phyloP scores from a whole-genome alignment of 2,329 filamentous ascomycete species.

The Paecilomyces variotii region DNA sequence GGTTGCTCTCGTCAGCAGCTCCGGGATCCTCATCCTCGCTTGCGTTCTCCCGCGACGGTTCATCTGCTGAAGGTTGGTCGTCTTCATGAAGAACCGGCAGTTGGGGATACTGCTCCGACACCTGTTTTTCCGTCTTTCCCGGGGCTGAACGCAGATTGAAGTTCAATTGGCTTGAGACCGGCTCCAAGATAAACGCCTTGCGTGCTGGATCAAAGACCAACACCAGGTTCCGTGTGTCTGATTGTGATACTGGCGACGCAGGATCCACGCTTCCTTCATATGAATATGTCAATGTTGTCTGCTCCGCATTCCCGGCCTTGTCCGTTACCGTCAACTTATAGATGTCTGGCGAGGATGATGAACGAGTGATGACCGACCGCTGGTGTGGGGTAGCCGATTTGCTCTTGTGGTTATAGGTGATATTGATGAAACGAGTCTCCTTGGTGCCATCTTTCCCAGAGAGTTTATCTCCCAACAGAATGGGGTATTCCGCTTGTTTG shows the following conservation, averaged over 20 bases:
- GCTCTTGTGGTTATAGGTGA: constrained; percentile 41
- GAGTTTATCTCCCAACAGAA: constrained; percentile 37
- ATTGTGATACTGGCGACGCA: constrained; percentile 16
- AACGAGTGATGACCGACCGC: constrained; percentile 28
- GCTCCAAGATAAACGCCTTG: constrained; percentile 74
- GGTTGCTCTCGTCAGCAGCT: constrained; percentile 36
- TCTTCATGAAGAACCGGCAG: constrained; percentile 40
- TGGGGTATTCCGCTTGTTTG: constrained; percentile 39
- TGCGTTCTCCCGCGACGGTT: constrained; percentile 19
- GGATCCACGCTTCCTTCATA: constrained; percentile 36
- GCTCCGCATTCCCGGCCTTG: constrained; percentile 31
- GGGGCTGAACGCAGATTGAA: constrained; percentile 75
- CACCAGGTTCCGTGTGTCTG: constrained; percentile 31
- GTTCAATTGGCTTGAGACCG: constrained; percentile 70
- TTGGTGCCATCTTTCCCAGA: constrained; percentile 18
- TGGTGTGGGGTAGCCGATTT: constrained; percentile 33
- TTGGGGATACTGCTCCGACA: constrained; percentile 61
- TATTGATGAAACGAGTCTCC: constrained; percentile 25
- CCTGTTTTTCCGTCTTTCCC: constrained; percentile 54
- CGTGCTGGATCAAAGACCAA: constrained; percentile 68
- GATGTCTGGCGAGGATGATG: constrained; percentile 24
- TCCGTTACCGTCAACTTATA: constrained; percentile 36
- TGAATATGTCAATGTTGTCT: constrained; percentile 29
- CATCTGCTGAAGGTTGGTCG: constrained; percentile 27
- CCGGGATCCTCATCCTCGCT: constrained; percentile 32